Percentiles rank a stretch among this genome's conserved stretches.
These are phyloP conservation scores for Malus hybrid DNA, from an alignment of 331 rosid genomes.

Conservation along the genomic window DNA sequence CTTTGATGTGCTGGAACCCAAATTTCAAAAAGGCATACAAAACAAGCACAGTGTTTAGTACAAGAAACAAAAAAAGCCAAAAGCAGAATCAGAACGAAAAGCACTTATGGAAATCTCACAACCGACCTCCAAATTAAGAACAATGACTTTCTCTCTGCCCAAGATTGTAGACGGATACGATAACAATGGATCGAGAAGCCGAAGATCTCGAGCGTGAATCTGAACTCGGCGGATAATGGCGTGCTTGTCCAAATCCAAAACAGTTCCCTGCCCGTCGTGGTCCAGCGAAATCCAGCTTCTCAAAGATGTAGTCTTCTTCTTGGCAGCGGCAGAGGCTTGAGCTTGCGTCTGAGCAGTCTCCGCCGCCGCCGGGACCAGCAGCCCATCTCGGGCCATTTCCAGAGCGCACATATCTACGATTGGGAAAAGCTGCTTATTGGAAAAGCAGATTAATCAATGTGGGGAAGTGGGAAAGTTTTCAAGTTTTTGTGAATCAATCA, in stretches of 20 bases:
- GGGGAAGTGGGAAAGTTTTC: not conserved
- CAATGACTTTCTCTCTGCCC: conserved; percentile 85
- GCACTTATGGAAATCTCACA: not conserved
- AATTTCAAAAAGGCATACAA: conserved; percentile 3
- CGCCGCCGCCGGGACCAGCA: not conserved
- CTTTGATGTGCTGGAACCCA: conserved; percentile 79
- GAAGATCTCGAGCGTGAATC: conserved; percentile 85
- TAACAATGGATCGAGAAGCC: conserved; percentile 76
- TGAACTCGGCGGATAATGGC: conserved; percentile 72
- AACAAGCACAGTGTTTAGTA: not conserved
- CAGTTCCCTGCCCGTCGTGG: conserved; percentile 40
- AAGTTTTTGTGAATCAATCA: not conserved
- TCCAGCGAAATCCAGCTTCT: conserved; percentile 74
- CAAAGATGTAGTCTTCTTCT: conserved; percentile 49
- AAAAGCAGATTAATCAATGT: not conserved
- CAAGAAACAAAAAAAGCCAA: not conserved
- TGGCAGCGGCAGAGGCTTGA: conserved; percentile 4
- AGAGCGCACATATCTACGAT: not conserved
- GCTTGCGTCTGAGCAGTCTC: conserved; percentile 1
- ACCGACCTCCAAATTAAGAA: conserved; percentile 83
- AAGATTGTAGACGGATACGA: conserved; percentile 84
- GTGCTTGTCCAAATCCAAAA: conserved; percentile 73
- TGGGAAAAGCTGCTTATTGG: not conserved
- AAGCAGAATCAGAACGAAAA: not conserved
- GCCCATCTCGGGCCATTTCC: conserved; percentile 19